Evolutionary conservation across 805 yeast genomes (phyloP).

Genomic region (Wickerhamomyces queroliae): DNA sequence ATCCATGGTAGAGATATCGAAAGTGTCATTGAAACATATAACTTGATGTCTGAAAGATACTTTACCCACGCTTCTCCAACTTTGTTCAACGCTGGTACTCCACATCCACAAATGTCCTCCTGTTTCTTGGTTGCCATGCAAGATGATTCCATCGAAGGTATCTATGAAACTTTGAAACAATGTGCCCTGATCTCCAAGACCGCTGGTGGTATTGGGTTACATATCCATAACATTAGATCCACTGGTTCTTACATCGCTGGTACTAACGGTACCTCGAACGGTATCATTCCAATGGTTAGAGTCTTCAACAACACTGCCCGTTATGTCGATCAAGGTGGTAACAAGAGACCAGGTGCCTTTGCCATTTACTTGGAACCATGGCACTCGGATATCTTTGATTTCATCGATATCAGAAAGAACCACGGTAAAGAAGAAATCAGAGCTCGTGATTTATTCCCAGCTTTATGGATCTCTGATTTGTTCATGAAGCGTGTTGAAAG

Average conservation of each 20-base stretch:
- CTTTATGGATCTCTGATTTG: constrained; percentile 91
- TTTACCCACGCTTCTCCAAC: constrained; percentile 97
- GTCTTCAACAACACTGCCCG: constrained; percentile 95
- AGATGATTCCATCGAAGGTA: constrained; percentile 94
- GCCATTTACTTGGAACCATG: constrained; percentile 94
- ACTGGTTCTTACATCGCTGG: constrained; percentile 87
- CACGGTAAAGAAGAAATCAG: constrained; percentile 93
- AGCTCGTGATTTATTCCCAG: constrained; percentile 90
- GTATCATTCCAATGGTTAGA: constrained; percentile 92
- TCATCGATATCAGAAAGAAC: constrained; percentile 81
- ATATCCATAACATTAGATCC: constrained; percentile 80
- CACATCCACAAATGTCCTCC: constrained; percentile 79
- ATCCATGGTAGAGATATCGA: constrained; percentile 70
- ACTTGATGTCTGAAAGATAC: constrained; percentile 78
- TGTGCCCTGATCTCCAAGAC: constrained; percentile 89
- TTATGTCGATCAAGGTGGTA: constrained; percentile 97
- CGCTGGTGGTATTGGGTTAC: constrained; percentile 94
- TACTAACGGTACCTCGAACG: constrained; percentile 88
- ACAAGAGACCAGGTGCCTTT: constrained; percentile 96
- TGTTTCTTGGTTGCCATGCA: constrained; percentile 89
- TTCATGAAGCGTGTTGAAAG: constrained; percentile 87
- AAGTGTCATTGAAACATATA: constrained; percentile 73
- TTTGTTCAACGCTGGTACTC: constrained; percentile 88
- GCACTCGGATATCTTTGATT: constrained; percentile 90
- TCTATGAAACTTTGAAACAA: constrained; percentile 81